Evolutionary conservation across 2,329 filamentous ascomycete species (phyloP).

Genomic region (Leptographium procerum): DNA sequence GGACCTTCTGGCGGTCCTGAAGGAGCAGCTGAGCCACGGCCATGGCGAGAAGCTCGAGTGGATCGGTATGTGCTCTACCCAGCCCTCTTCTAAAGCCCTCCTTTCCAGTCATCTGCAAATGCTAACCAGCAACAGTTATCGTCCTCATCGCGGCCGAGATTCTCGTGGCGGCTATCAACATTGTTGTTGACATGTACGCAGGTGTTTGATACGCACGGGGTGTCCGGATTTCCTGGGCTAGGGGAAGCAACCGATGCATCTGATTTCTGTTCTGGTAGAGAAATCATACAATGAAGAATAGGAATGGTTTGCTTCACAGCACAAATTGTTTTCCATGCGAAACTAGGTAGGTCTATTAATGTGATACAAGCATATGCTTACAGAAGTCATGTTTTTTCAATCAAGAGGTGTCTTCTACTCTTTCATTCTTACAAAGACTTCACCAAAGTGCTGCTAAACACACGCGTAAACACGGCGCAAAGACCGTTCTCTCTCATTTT

Average conservation of each 20-base stretch:
- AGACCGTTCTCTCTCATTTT: neutral
- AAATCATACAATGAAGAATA: no score
- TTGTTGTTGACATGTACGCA: constrained; percentile 85
- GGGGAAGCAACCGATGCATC: no score
- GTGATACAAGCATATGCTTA: no score
- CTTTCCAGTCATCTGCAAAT: neutral
- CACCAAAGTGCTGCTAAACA: neutral
- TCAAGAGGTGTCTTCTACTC: neutral
- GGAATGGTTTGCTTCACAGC: no score
- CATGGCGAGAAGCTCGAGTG: constrained; percentile 83
- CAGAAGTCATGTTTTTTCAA: no score
- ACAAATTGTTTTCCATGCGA: no score
- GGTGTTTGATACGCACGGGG: constrained; percentile 8
- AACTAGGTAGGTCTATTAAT: no score
- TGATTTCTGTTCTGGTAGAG: no score
- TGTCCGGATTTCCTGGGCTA: no score
- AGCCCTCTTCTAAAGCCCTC: neutral
- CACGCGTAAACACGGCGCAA: no score
- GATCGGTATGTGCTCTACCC: constrained; percentile 55
- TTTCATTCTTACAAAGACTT: neutral
- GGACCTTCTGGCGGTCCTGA: constrained; percentile 82
- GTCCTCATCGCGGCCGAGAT: constrained; percentile 94
- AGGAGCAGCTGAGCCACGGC: constrained; percentile 89
- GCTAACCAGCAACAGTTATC: constrained; percentile 51
- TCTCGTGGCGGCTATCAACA: constrained; percentile 83